phyloP scores from a whole-genome alignment of 768 basidiomycete species.

The Pleurotus sapidus region DNA sequence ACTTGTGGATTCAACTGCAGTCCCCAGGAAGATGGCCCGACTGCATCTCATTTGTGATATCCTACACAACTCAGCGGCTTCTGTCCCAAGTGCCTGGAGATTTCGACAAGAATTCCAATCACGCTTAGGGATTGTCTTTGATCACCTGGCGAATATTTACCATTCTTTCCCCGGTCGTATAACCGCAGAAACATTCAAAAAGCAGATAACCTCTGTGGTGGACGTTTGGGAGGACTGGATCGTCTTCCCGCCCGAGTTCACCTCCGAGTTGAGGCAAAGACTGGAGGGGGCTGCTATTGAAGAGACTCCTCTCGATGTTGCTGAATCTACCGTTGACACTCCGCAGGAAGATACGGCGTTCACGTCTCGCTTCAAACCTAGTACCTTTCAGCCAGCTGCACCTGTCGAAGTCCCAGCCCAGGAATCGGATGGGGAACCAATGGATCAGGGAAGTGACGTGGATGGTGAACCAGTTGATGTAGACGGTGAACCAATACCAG shows the following conservation, averaged over 20 bases:
- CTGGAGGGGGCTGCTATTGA: constrained; percentile 59
- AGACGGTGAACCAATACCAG: constrained; percentile 28
- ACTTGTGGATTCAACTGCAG: constrained; percentile 86
- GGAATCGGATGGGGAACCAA: constrained; percentile 29
- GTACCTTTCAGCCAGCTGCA: constrained; percentile 72
- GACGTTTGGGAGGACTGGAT: constrained; percentile 99
- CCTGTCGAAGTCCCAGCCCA: constrained; percentile 29
- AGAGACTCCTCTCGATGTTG: constrained; percentile 20
- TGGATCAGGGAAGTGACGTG: constrained; percentile 32
- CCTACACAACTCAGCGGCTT: constrained; percentile 92
- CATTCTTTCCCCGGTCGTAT: constrained; percentile 95
- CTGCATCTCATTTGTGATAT: constrained; percentile 97
- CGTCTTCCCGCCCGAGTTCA: constrained; percentile 89
- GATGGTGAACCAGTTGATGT: constrained; percentile 39
- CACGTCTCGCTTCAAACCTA: constrained; percentile 71
- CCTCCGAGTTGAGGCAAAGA: constrained; percentile 64
- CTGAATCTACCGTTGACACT: constrained; percentile 19
- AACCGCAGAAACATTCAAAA: constrained; percentile 94
- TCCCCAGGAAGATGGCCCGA: constrained; percentile 96
- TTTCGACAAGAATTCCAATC: constrained; percentile 94
- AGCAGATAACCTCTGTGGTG: constrained; percentile 83
- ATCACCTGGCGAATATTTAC: constrained; percentile 91
- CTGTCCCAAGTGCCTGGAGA: constrained; percentile 96
- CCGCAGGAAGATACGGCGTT: constrained; percentile 28
- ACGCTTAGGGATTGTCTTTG: constrained; percentile 90